Evolutionary conservation across 2,329 filamentous ascomycete species (phyloP).

Genomic region (Pleoardoris graminearum): DNA sequence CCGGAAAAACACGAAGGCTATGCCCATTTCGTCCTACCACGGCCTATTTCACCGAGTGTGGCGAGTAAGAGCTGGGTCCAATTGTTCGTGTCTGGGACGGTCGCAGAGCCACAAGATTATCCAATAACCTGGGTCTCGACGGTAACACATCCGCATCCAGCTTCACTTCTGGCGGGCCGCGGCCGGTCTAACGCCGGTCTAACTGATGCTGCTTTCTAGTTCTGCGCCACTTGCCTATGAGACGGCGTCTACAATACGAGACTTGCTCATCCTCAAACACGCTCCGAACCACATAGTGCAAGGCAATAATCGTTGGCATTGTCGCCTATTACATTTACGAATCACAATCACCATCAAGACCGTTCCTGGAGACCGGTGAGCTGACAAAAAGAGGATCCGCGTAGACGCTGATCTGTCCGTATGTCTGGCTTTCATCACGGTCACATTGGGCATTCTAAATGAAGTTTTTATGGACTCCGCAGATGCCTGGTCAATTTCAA

Average conservation of each 20-base stretch:
- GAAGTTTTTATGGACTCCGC: slow-evolving; percentile 12
- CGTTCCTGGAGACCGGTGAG: slow-evolving; percentile 14
- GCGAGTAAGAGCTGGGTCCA: slow-evolving; percentile 1
- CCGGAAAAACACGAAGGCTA: slow-evolving; percentile 22
- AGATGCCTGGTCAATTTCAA: slow-evolving; percentile 12
- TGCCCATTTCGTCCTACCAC: not conserved
- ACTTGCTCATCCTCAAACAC: slow-evolving; percentile 15
- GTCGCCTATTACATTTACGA: slow-evolving; percentile 13
- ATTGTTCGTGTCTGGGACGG: slow-evolving; percentile 8
- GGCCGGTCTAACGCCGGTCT: too few species aligned
- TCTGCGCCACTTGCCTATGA: slow-evolving; percentile 20
- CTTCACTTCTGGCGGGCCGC: slow-evolving; percentile 5
- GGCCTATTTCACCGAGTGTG: too few species aligned
- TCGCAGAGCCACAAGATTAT: slow-evolving; percentile 12
- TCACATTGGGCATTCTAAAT: slow-evolving; percentile 19
- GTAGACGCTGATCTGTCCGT: slow-evolving; percentile 15
- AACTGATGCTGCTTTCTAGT: slow-evolving; percentile 4
- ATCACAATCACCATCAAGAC: slow-evolving; percentile 9
- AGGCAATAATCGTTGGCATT: slow-evolving; percentile 7
- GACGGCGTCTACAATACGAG: slow-evolving; percentile 21
- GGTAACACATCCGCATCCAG: not conserved
- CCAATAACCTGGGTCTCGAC: slow-evolving; percentile 5
- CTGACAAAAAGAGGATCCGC: slow-evolving; percentile 19
- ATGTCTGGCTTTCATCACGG: slow-evolving; percentile 15
- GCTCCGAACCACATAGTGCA: slow-evolving; percentile 10